Percentiles rank a stretch among this genome's conserved stretches.
Conservation (phyloP, 108 stramenopile genomes). For the Halocafeteria seosinensis region DNA sequence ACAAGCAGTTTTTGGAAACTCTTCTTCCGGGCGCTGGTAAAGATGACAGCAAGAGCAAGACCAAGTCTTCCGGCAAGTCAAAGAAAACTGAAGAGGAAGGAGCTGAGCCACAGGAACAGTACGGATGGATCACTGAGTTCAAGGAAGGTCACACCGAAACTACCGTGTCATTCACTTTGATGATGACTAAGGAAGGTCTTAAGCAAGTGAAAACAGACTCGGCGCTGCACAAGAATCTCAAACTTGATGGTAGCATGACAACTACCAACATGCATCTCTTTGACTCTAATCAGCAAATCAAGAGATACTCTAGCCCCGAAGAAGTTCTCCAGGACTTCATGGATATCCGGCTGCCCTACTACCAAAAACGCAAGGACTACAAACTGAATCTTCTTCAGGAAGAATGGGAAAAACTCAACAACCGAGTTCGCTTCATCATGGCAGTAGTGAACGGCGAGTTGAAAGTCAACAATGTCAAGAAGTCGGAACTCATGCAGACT, state of each 20-base stretch:
- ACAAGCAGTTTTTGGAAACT: constrained; percentile 54
- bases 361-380: constrained; percentile 63
- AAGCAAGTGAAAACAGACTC: constrained; percentile 31
- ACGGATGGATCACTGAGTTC: constrained; percentile 60
- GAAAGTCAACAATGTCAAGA: constrained; percentile 73
- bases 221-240: constrained; percentile 78
- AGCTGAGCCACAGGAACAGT: not conserved
- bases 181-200: constrained; percentile 52
- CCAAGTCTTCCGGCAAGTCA: constrained; percentile 19
- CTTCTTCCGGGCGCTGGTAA: not conserved
- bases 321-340: constrained; percentile 72
- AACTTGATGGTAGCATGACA: constrained; percentile 55
- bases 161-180: constrained; percentile 77
- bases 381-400: constrained; percentile 13
- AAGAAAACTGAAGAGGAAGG: constrained; percentile 16
- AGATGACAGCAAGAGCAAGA: constrained; percentile 21
- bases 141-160: constrained; percentile 92
- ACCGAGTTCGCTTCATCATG: constrained; percentile 89
- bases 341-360: constrained; percentile 57
- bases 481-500: constrained; percentile 60
- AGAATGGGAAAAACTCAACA: constrained; percentile 59
- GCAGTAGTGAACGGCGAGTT: constrained; percentile 76
- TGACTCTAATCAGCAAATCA: constrained; percentile 57
- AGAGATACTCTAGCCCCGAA: constrained; percentile 50
- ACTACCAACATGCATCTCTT: constrained; percentile 88